These are phyloP conservation scores for Brassica rapa DNA, from an alignment of 345 rosid species.

Conservation along the genomic window DNA sequence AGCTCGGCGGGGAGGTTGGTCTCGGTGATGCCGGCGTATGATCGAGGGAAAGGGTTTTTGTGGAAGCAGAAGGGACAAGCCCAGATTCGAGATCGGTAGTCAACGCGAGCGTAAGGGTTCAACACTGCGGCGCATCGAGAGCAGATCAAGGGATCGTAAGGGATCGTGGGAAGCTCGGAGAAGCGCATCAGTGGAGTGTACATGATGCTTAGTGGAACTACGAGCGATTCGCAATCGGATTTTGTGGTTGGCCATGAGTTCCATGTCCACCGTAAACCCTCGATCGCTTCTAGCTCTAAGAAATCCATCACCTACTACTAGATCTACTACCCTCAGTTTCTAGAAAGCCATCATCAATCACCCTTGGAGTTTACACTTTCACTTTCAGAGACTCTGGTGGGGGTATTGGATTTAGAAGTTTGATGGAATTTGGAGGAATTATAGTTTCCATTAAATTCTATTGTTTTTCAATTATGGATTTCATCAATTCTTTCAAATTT, in stretches of 20 bases:
- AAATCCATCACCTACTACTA: constrained; percentile 62
- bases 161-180: constrained; percentile 83
- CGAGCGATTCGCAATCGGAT: constrained; percentile 58
- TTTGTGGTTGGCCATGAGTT: constrained; percentile 89
- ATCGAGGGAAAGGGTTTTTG: constrained; percentile 67
- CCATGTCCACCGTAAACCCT: constrained; percentile 96
- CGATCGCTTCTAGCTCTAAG: constrained; percentile 82
- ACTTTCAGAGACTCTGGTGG: too few species aligned
- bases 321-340: constrained; percentile 6
- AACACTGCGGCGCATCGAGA: constrained; percentile 67
- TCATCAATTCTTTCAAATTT: too few species aligned
- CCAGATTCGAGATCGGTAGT: constrained; percentile 88
- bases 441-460: too few species aligned
- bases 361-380: too few species aligned
- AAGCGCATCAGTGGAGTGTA: constrained; percentile 80
- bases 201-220: constrained; percentile 76
- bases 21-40: constrained; percentile 75
- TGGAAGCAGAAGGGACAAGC: constrained; percentile 76
- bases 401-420: too few species aligned
- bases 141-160: constrained; percentile 80
- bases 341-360: too few species aligned
- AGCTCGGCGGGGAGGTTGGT: constrained; percentile 96
- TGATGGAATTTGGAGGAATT: too few species aligned
- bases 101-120: constrained; percentile 91
- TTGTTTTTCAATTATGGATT: too few species aligned